These are phyloP conservation scores for Vanrija pseudolonga DNA, from an alignment of 1,284 basidiomycete species.

Conservation along the genomic window DNA sequence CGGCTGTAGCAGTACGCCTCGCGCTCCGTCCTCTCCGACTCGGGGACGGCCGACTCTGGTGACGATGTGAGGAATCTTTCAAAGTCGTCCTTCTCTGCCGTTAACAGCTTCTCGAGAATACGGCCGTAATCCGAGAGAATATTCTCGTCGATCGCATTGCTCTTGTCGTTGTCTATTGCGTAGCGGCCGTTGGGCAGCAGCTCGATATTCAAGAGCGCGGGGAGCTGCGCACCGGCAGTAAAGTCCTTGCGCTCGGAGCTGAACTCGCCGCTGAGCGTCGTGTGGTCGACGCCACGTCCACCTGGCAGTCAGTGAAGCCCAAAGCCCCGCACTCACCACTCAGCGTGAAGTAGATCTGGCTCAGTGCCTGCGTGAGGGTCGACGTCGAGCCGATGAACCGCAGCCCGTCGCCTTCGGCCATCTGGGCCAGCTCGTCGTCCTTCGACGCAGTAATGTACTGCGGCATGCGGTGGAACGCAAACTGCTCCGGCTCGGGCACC, in stretches of 20 bases:
- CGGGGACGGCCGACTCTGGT: slow-evolving; percentile 43
- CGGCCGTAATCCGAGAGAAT: slow-evolving; percentile 81
- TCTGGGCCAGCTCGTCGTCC: slow-evolving; percentile 68
- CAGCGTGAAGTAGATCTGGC: slow-evolving; percentile 83
- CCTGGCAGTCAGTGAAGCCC: slow-evolving; percentile 47
- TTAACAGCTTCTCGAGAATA: slow-evolving; percentile 85
- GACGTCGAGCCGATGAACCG: slow-evolving; percentile 84
- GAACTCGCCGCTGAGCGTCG: slow-evolving; percentile 61
- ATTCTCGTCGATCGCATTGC: slow-evolving; percentile 57
- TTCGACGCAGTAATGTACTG: slow-evolving; percentile 76
- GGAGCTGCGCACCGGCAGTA: slow-evolving; percentile 75
- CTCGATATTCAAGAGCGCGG: slow-evolving; percentile 66
- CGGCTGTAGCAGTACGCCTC: slow-evolving; percentile 82
- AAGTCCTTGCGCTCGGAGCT: slow-evolving; percentile 60
- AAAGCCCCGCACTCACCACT: slow-evolving; percentile 28
- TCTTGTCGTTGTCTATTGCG: slow-evolving; percentile 70
- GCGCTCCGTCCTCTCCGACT: slow-evolving; percentile 48
- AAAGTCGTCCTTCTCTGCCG: slow-evolving; percentile 65
- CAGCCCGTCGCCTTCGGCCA: slow-evolving; percentile 58
- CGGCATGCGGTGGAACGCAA: slow-evolving; percentile 78
- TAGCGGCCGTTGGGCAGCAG: slow-evolving; percentile 59
- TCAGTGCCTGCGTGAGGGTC: slow-evolving; percentile 77
- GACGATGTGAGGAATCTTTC: slow-evolving; percentile 57
- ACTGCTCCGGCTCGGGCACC: slow-evolving; percentile 78
- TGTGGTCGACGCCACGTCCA: slow-evolving; percentile 61